Evolutionary conservation across 1,284 basidiomycete species (phyloP).

Genomic region (Golubevia sp.): DNA sequence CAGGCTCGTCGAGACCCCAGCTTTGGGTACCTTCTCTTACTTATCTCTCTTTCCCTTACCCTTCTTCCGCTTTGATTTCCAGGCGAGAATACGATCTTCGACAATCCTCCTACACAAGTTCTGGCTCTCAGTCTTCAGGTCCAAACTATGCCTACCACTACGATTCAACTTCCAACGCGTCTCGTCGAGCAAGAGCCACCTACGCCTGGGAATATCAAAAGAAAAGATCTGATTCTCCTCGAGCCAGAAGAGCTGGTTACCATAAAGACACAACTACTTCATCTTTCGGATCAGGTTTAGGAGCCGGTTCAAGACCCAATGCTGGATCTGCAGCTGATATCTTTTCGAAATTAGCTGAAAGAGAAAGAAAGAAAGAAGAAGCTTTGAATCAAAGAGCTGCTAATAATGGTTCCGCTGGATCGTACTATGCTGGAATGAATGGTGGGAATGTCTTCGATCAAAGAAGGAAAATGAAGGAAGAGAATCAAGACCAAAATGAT

Average conservation of each 20-base stretch:
- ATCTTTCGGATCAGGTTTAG: slow-evolving; percentile 4
- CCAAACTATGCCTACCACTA: slow-evolving; percentile 16
- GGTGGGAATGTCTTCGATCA: slow-evolving; percentile 10
- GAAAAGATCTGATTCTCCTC: slow-evolving; percentile 10
- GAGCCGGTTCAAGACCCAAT: not conserved
- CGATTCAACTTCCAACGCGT: slow-evolving; percentile 26
- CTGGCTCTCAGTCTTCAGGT: not conserved
- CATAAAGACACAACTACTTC: not conserved
- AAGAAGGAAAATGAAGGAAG: slow-evolving; percentile 11
- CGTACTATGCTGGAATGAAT: slow-evolving; percentile 6
- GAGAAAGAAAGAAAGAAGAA: slow-evolving; percentile 11
- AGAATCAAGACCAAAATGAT: slow-evolving; percentile 22
- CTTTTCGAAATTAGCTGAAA: slow-evolving; percentile 15
- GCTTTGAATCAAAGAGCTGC: not conserved
- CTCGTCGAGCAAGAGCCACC: slow-evolving; percentile 36
- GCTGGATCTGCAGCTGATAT: slow-evolving; percentile 21
- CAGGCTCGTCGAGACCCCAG: too few species aligned
- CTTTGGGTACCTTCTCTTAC: too few species aligned
- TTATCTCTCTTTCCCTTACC: not conserved
- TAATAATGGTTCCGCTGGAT: slow-evolving; percentile 7
- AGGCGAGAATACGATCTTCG: not conserved
- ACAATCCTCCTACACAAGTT: not conserved
- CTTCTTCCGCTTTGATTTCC: not conserved
- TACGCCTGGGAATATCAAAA: slow-evolving; percentile 58
- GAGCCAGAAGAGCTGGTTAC: not conserved